Evolutionary conservation across 2,329 filamentous ascomycete genomes (phyloP).

Genomic region (Xylaria sp.): DNA sequence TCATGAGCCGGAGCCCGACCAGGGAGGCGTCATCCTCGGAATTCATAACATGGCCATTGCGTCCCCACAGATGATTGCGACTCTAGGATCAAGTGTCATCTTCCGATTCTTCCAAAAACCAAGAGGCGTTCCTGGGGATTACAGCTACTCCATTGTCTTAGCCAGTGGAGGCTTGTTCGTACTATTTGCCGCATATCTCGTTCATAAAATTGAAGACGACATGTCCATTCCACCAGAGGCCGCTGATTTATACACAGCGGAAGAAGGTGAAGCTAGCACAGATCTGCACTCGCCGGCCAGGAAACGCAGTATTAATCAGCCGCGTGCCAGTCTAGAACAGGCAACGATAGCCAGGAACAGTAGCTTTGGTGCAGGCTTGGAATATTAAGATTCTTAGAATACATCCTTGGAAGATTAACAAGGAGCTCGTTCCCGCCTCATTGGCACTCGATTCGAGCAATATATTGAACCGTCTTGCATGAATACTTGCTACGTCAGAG

Average conservation of each 20-base stretch:
- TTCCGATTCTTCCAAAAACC: slow-evolving; percentile 89
- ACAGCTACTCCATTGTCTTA: slow-evolving; percentile 85
- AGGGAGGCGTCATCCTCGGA: slow-evolving; percentile 88
- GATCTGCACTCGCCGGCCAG: slow-evolving; percentile 41
- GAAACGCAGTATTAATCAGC: slow-evolving; percentile 50
- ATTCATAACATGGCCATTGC: slow-evolving; percentile 97
- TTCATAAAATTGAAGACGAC: slow-evolving; percentile 70
- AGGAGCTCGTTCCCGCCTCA: not conserved
- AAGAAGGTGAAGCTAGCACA: slow-evolving; percentile 45
- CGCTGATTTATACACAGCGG: slow-evolving; percentile 44
- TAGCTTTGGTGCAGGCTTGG: slow-evolving; percentile 54
- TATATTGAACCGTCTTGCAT: not conserved
- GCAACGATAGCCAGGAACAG: slow-evolving; percentile 55
- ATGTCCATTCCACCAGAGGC: slow-evolving; percentile 46
- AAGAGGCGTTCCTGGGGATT: slow-evolving; percentile 80
- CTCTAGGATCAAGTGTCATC: slow-evolving; percentile 80
- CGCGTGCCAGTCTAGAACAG: slow-evolving; percentile 51
- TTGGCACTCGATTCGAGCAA: not conserved
- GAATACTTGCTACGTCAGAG: not conserved
- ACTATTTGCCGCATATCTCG: slow-evolving; percentile 75
- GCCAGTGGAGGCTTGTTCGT: slow-evolving; percentile 83
- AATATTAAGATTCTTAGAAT: slow-evolving; percentile 46
- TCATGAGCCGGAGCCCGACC: slow-evolving; percentile 68
- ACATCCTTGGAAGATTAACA: not conserved
- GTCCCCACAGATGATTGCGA: slow-evolving; percentile 89